phyloP scores from a whole-genome alignment of 2,329 filamentous ascomycete species.

The Cercospora nicotianae region DNA sequence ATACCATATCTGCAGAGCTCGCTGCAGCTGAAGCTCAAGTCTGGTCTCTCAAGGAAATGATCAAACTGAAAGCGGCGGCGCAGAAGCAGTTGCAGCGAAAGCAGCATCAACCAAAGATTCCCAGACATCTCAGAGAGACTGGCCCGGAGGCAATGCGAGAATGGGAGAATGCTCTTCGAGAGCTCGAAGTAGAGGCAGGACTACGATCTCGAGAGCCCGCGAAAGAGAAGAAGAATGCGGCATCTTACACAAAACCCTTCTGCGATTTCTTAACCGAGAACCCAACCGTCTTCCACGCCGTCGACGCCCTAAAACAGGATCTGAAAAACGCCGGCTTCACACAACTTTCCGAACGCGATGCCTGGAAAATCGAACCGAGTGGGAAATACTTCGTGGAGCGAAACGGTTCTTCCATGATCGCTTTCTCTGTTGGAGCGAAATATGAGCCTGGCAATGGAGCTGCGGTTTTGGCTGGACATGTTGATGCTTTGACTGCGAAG shows the following conservation, averaged over 20 bases:
- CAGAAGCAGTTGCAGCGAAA: neutral
- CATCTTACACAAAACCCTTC: constrained; percentile 46
- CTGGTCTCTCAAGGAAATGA: neutral
- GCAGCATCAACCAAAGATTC: neutral
- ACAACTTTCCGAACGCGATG: constrained; percentile 75
- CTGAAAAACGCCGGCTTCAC: constrained; percentile 71
- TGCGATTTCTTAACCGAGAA: constrained; percentile 84
- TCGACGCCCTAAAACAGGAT: constrained; percentile 73
- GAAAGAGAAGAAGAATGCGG: constrained; percentile 30
- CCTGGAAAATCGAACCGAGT: constrained; percentile 77
- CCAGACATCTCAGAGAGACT: neutral
- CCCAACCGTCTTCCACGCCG: constrained; percentile 90
- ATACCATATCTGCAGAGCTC: neutral
- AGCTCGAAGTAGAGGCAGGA: neutral
- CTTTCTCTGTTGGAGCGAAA: constrained; percentile 76
- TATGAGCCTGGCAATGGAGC: constrained; percentile 85
- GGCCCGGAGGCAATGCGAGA: neutral
- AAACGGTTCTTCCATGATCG: constrained; percentile 82
- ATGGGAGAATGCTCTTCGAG: neutral
- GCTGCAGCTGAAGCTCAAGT: neutral
- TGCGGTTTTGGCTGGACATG: constrained; percentile 85
- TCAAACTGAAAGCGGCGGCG: neutral
- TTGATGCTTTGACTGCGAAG: constrained; percentile 86
- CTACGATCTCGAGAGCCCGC: constrained; percentile 11
- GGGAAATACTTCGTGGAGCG: constrained; percentile 88